A percentile compares a stretch with the other conserved stretches of the same genome.
phyloP scores from a whole-genome alignment of 345 rosid genomes.

The Populus alba region DNA sequence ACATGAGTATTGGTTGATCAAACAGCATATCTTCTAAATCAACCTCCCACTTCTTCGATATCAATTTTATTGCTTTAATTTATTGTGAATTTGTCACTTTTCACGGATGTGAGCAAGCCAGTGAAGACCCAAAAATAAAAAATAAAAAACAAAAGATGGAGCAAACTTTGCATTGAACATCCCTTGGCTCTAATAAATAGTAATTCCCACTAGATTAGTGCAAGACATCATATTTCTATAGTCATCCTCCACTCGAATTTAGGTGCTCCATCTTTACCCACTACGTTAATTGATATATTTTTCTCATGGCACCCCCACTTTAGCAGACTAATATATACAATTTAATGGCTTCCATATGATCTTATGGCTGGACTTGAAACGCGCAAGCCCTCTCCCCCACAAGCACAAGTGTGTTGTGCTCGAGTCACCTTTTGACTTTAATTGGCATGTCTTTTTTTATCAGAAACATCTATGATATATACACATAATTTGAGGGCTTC shows the following conservation, averaged over 20 bases:
- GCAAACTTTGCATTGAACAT: no score
- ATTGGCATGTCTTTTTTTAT: background rate
- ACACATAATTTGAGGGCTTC: conserved; percentile 10
- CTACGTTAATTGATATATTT: background rate
- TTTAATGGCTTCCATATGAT: background rate
- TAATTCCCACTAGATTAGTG: conserved; percentile 21
- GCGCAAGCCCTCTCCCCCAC: conserved; percentile 5
- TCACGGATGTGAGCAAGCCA: no score
- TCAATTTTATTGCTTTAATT: no score
- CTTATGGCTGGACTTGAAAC: conserved; percentile 1
- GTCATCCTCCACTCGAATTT: conserved; percentile 36
- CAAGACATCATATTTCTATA: background rate
- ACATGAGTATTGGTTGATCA: no score
- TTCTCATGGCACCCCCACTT: conserved; percentile 3
- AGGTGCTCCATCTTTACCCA: conserved; percentile 26
- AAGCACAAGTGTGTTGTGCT: background rate
- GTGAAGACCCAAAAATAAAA: no score
- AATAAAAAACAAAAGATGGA: no score
- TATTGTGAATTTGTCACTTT: no score
- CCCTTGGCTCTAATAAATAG: background rate
- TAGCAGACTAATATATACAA: background rate
- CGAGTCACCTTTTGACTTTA: conserved; percentile 27
- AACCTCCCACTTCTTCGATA: no score
- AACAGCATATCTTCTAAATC: no score
- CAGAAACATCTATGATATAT: background rate